phyloP scores from a whole-genome alignment of 176 grass and related monocot species.

The Carex pumila region DNA sequence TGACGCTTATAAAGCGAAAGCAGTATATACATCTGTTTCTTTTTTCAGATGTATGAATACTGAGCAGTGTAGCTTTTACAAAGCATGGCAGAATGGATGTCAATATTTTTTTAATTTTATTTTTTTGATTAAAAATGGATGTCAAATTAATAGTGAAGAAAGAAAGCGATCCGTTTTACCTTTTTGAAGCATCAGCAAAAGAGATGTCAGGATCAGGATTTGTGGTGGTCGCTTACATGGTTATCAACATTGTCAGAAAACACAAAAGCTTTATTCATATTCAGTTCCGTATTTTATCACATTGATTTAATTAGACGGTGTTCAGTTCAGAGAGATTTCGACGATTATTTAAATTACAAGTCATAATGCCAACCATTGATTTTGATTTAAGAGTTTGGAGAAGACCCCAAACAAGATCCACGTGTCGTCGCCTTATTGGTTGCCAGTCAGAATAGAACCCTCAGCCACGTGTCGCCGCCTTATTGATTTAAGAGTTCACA shows the following conservation, averaged over 20 bases:
- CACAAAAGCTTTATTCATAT: not conserved
- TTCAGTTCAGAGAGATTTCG: not conserved
- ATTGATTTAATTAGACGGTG: not conserved
- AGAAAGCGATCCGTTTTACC: not conserved
- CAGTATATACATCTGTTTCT: too few species aligned
- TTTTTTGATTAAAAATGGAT: not conserved
- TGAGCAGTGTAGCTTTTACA: not conserved
- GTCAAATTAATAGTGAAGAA: not conserved
- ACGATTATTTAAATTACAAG: not conserved
- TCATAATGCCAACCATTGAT: too few species aligned
- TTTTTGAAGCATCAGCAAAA: not conserved
- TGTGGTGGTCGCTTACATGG: not conserved
- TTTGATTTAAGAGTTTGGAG: too few species aligned
- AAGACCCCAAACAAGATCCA: too few species aligned
- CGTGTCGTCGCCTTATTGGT: too few species aligned
- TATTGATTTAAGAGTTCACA: too few species aligned
- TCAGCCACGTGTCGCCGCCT: too few species aligned
- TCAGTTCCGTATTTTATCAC: not conserved
- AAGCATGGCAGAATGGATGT: not conserved
- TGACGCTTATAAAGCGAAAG: too few species aligned
- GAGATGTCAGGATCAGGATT: not conserved
- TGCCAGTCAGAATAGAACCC: too few species aligned
- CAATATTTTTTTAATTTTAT: not conserved
- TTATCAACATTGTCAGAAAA: not conserved
- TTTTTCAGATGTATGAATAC: too few species aligned